Evolutionary conservation across 2,329 filamentous ascomycete species (phyloP), one percentile per base, ranked within the genome.

Genomic region (Cytospora mali): DNA sequence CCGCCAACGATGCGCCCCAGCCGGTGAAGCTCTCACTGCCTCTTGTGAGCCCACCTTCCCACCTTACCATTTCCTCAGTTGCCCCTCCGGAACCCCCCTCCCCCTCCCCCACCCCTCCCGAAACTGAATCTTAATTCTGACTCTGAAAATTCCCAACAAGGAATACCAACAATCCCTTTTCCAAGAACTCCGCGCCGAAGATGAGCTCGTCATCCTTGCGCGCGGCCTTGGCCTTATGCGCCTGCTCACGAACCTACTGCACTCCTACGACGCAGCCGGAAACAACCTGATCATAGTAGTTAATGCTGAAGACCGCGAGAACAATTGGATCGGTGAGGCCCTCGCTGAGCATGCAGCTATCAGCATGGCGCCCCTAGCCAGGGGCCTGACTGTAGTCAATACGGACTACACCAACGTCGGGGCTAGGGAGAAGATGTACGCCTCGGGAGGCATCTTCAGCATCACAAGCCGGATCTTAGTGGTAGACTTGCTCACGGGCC

Each of bases 111-210:
- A 52, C 29, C 28, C 55, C 27, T 13, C 61, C 62, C 33, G n/a
- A n/a, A n/a, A n/a, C 10, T 21, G 3, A 42, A 21, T 13, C 23
- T 5, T 27, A 13, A 27, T 61, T 68, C 65, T 71, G 59, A 63
- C 58, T 29, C 27, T 49, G 62, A 52, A 62, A 55, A 64, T 21
- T 60, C 48, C 33, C 25, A 9, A 33, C 5, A 65, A 90, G 87
- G 83, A 93, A 82, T 99, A 96, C 76, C 95, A 99, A 80, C 93
- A 98, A 80, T 89, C 92, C 72, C 87, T 98, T 71, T 98, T 98
- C 80, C 92, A 91, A 75, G 91, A 95, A 78, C 87, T 96, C 68
- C 89, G 92, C 67, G 81, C 87, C 65, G 91, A 97, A 79, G 95
- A 99, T 90, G 90, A 96, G 76, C 88, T 99, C 67, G 90, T 98